Evolutionary conservation across 805 yeast species (phyloP).

Genomic region (Yamadazyma sp.): DNA sequence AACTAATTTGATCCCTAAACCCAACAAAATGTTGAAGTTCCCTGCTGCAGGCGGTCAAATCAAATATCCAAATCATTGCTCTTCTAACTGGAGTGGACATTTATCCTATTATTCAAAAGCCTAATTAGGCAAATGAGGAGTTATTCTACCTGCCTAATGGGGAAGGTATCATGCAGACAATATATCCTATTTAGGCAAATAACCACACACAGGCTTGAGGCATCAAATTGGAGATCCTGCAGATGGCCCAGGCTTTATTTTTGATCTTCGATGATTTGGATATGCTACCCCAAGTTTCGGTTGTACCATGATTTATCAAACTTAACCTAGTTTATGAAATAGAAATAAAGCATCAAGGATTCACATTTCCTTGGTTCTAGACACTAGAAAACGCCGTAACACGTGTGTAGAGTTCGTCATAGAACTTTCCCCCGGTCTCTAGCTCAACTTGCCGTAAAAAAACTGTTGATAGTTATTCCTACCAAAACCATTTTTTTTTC

Average conservation of each 20-base stretch:
- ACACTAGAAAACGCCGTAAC: too few species aligned
- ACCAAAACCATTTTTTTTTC: conserved; percentile 1
- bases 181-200: conserved; percentile 16
- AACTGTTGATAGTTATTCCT: conserved; percentile 6
- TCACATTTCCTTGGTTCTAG: too few species aligned
- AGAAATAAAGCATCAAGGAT: too few species aligned
- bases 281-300: conserved; percentile 11
- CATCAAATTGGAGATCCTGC: conserved; percentile 1
- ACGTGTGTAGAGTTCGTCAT: neutral
- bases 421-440: neutral
- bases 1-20: too few species aligned
- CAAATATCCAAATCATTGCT: neutral
- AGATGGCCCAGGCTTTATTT: neutral
- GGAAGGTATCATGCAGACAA: conserved; percentile 16
- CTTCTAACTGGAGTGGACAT: neutral
- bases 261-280: conserved; percentile 8
- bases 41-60: neutral
- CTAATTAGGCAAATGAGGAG: conserved; percentile 19
- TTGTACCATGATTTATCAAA: conserved; percentile 2
- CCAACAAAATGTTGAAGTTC: neutral
- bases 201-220: conserved; percentile 6
- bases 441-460: conserved; percentile 4
- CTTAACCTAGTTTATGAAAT: too few species aligned
- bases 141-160: conserved; percentile 7
- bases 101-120: conserved; percentile 6